Evolutionary conservation across 1,284 basidiomycete species (phyloP).

Genomic region (Pascua sp.): DNA sequence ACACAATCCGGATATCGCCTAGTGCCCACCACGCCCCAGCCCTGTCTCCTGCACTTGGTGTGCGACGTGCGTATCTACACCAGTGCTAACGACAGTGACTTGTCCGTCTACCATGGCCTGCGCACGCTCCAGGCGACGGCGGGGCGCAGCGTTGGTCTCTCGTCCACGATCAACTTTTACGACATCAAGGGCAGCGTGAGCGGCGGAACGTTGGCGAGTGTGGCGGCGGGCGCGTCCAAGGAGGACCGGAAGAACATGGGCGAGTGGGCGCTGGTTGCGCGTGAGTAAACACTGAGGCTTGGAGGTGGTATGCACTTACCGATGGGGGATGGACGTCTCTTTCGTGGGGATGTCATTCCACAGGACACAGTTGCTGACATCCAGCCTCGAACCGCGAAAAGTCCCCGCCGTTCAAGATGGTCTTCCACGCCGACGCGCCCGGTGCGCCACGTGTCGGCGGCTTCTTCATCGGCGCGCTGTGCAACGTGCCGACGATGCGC

Average conservation of each 20-base stretch:
- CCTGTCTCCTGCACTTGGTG: not conserved
- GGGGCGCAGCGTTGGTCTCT: constrained; percentile 43
- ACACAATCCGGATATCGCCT: no score
- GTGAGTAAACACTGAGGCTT: constrained; percentile 8
- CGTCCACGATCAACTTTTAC: constrained; percentile 55
- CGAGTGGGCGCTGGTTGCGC: constrained; percentile 35
- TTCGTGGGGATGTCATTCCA: no score
- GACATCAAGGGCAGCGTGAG: constrained; percentile 58
- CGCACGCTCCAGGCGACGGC: constrained; percentile 47
- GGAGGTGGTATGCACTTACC: no score
- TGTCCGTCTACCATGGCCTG: constrained; percentile 59
- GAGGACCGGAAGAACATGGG: constrained; percentile 41
- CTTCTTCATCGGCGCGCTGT: constrained; percentile 61
- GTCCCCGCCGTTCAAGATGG: not conserved
- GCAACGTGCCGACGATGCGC: constrained; percentile 68
- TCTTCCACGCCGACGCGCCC: constrained; percentile 6
- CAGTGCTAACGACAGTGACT: constrained; percentile 49
- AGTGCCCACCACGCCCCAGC: not conserved
- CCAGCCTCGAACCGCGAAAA: not conserved
- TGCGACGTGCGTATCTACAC: not conserved
- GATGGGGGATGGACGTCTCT: no score
- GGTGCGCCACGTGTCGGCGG: constrained; percentile 50
- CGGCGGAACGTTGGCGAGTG: constrained; percentile 65
- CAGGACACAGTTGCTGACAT: no score
- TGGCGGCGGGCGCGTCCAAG: constrained; percentile 50